phyloP scores from a whole-genome alignment of 768 basidiomycete genomes.

The Boletales sp. region DNA sequence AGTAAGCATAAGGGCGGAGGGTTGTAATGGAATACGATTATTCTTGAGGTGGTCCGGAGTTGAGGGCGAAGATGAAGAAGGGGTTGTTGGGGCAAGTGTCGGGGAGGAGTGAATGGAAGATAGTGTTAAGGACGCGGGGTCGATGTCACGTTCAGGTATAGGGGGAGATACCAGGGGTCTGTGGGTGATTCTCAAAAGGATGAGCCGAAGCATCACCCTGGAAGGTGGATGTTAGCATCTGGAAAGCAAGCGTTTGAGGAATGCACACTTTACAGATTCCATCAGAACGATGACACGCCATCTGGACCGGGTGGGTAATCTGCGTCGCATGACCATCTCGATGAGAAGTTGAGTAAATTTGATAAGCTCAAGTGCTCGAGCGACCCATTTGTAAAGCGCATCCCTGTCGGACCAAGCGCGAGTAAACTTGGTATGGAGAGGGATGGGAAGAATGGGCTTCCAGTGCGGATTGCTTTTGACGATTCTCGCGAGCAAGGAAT shows the following conservation, averaged over 20 bases:
- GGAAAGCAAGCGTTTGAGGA: background rate
- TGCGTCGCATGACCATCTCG: constrained; percentile 84
- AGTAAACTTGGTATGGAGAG: constrained; percentile 86
- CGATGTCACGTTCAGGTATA: constrained; percentile 85
- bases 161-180: constrained; percentile 74
- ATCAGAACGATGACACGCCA: constrained; percentile 79
- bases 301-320: constrained; percentile 55
- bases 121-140: constrained; percentile 63
- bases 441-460: constrained; percentile 70
- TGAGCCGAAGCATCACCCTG: constrained; percentile 73
- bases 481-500: constrained; percentile 77
- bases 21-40: constrained; percentile 64
- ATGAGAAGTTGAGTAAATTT: constrained; percentile 80
- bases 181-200: constrained; percentile 70
- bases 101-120: constrained; percentile 54
- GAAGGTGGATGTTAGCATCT: constrained; percentile 10
- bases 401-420: constrained; percentile 78
- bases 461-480: constrained; percentile 63
- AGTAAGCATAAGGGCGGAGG: constrained; percentile 55
- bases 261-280: constrained; percentile 79
- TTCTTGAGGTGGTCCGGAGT: constrained; percentile 82
- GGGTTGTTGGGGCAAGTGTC: constrained; percentile 57
- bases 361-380: constrained; percentile 70
- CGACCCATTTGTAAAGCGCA: constrained; percentile 71
- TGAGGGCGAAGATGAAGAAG: constrained; percentile 49